Base-by-base conservation (phyloP, 139 green algal species). In the Eudorina sp. region DNA sequence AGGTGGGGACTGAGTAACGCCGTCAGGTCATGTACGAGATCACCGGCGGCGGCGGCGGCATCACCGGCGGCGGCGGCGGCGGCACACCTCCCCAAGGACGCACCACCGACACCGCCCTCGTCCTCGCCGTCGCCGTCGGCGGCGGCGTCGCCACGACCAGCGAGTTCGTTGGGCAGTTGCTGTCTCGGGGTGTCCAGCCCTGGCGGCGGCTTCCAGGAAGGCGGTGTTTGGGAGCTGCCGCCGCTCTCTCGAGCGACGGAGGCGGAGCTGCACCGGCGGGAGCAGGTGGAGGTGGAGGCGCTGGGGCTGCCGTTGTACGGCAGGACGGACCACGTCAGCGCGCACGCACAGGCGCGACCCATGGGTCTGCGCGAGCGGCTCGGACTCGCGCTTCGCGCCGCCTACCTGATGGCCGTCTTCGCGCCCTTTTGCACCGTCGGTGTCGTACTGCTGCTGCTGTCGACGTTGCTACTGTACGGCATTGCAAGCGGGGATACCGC, bases 401-500 rank as follows among this genome's bases (percentile, higher is more conserved):
- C 87, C 14, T 92, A 94, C 53, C 92, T 97, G 14, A 2, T 95
- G 46, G 41, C 89, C 16, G 77, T 96, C 1, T 97, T 97, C 78
- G 40, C 88, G 11, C 95, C 95, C 34, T 96, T 97, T 85, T 43
- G 96, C 27, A 89, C 94, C 21, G 68, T 96, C 14, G 95, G 92
- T 18, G 45, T 89, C 4, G 48, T 84, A 18, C 79, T 97, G 80
- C 74, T 97, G 82, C 89, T 97, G 64, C 76, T 96, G 45, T 79
- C 93, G 0, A 23, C 38, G 41, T 0, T 36, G 13, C 40, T 58
- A 1, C 41, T 38, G 9, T 4, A 5, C 73, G 8, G n/a, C 77
- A 27, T 40, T 58, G 41, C 6, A 73, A 64, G 0, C 41, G 45
- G 36, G 34, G 13, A 13, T 62, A 53, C 43, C 41, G 25, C 18